Evolutionary conservation across 495 filamentous ascomycete genomes (phyloP), one percentile per base, ranked within the genome.

Genomic region (Aspergillus homomorphus): DNA sequence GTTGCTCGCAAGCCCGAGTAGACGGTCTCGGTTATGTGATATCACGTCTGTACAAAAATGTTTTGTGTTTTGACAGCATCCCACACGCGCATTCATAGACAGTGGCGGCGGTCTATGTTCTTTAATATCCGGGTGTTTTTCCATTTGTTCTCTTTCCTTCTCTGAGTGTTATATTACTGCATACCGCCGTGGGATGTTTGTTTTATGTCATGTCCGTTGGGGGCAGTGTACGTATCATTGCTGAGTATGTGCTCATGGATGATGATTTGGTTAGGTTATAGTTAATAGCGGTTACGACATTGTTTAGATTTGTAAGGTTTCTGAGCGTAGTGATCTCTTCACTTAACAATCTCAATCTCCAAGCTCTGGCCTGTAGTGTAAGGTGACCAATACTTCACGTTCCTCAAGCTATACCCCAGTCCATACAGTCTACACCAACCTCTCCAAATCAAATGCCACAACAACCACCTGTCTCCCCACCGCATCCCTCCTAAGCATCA

Each of bases 1-100:
- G 86, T 98, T 56, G 94, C 84, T 41, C 84, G 91, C 76, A 98
- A 98, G 80, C 90, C 93, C 46, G 71, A 77, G 71, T 79, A 77
- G 70, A 66, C 45, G 15, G 14, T 20, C 23, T 23, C 16, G 14
- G 10, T 57, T 26, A 55, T 53, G 44, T 44, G 62, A 56, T 50
- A 56, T 45, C 28, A 59, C 55, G 55, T 33, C 58, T 54, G 54
- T 64, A 60, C 49, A 58, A 60, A 64, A 56, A 60, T 49, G 18
- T 50, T 38, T 42, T 48, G 22, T 44, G 19, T 42, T 60, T 21
- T 38, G 21, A 46, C 51, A 24, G 43, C 56, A 57, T 66, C 58
- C 42, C 43, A 26, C 53, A 38, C 33, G 6, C 2, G 12, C 33
- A 14, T 51, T 58, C 19, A 60, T 56, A 57, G 52, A 59, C 46